Conservation (phyloP, 2,329 filamentous ascomycete species). For the Fusarium xyrophilum region DNA sequence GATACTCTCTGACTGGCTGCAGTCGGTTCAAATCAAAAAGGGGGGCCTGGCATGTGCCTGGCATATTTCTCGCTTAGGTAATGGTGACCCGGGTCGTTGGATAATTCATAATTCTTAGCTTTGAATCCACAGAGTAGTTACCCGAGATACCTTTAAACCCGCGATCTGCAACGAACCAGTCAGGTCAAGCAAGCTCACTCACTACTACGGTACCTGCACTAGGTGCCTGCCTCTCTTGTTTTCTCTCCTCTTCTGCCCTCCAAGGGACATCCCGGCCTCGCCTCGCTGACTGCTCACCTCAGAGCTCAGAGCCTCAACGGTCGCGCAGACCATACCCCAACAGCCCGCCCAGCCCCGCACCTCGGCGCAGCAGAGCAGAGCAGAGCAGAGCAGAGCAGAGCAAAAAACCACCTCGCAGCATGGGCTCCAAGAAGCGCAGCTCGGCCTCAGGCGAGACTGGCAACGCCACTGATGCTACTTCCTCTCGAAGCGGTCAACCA, state of each 20-base stretch:
- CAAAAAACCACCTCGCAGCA: conserved; percentile 10
- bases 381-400: neutral
- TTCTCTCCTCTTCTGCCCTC: neutral
- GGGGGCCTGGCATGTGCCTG: conserved; percentile 3
- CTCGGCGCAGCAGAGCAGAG: conserved; percentile 12
- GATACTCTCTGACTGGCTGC: neutral
- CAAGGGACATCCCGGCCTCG: conserved; percentile 1
- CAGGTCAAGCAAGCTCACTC: neutral
- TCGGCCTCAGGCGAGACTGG: neutral
- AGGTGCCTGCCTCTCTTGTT: conserved; percentile 12
- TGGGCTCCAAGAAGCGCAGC: conserved; percentile 13
- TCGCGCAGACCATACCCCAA: conserved; percentile 7
- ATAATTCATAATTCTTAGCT: conserved; percentile 30
- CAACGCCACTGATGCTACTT: neutral
- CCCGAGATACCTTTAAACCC: conserved; percentile 31
- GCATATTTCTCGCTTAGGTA: conserved; percentile 20
- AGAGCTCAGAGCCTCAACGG: neutral
- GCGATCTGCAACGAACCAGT: conserved; percentile 26
- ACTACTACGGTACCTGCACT: conserved; percentile 7
- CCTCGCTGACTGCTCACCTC: neutral
- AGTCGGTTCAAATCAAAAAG: neutral
- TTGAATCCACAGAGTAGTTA: no score
- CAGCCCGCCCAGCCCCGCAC: conserved; percentile 14
- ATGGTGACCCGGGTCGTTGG: conserved; percentile 18
- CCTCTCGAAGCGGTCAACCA: neutral